A percentile compares a stretch with the other conserved stretches of the same genome.
These are phyloP conservation scores for Clavariopsis aquatica DNA, from an alignment of 495 filamentous ascomycete genomes.

Conservation along the genomic window DNA sequence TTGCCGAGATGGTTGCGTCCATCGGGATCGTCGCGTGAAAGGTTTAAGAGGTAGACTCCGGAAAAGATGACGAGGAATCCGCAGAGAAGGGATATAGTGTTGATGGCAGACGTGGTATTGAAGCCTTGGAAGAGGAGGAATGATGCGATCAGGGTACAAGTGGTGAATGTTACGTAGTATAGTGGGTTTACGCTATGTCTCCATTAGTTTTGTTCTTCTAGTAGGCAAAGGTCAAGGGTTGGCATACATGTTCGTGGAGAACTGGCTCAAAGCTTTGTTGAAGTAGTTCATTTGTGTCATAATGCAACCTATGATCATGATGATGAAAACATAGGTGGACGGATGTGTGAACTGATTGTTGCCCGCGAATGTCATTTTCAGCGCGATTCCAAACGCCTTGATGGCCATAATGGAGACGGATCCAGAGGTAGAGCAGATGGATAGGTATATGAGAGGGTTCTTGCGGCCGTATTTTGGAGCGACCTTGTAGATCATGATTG, in stretches of 20 bases:
- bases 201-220: not conserved
- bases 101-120: constrained; percentile 91
- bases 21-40: constrained; percentile 86
- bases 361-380: constrained; percentile 87
- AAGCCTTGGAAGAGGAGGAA: constrained; percentile 98
- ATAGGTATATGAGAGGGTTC: constrained; percentile 93
- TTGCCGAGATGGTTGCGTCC: constrained; percentile 66
- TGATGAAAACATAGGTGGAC: constrained; percentile 95
- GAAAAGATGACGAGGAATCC: constrained; percentile 97
- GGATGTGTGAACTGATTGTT: constrained; percentile 93
- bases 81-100: constrained; percentile 87
- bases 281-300: constrained; percentile 99
- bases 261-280: constrained; percentile 96
- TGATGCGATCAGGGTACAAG: constrained; percentile 87
- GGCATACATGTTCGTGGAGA: constrained; percentile 91
- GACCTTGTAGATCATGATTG: constrained; percentile 93
- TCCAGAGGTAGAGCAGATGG: constrained; percentile 95
- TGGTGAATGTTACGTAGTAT: constrained; percentile 99
- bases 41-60: constrained; percentile 94
- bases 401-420: constrained; percentile 98
- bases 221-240: not conserved
- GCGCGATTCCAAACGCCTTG: constrained; percentile 94
- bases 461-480: constrained; percentile 86
- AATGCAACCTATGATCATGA: constrained; percentile 89
- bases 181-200: constrained; percentile 85